Evolutionary conservation across 2,329 filamentous ascomycete species (phyloP), one percentile per base, ranked within the genome.

Genomic region (Talaromyces marneffei): DNA sequence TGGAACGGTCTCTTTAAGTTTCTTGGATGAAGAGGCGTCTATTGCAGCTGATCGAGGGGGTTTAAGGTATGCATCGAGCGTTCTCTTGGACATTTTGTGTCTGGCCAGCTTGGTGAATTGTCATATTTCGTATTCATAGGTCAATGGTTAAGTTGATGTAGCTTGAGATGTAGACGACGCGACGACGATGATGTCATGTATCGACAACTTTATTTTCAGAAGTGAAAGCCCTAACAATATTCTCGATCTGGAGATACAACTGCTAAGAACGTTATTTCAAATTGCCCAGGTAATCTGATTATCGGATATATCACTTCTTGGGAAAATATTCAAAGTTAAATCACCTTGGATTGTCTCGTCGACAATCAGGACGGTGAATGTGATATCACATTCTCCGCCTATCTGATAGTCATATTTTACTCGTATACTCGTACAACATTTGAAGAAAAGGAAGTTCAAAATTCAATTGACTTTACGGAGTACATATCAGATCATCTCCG

Each of bases 61-160:
- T 31, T 78, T 77, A 73, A 92, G 91, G 76, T 91, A 92, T 10
- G 82, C 76, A 63, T 91, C 87, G 1, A 92, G 78, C 0, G 87
- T 89, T 61, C 87, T 80, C 69, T 88, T 87, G 10, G 73, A 62
- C 74, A 76, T 75, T 12, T 23, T 55, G 35, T 8, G 7, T 35
- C 29, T 54, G 5, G 9, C n/a, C 2, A 18, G 5, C 2, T 25
- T 27, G 33, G 14, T 39, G 14, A 39, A n/a, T 39, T n/a, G 33
- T 25, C 12, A 50, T 31, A 10, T 27, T 5, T 29, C 9, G 12
- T 18, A 33, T 25, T n/a, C 29, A 16, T 14, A 7, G 29, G 20
- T n/a, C 14, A 37, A 25, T 9, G 27, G 8, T n/a, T 14, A 27
- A 27, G 9, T 44, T 16, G 2, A n/a, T 39, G 9, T 20, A n/a